Evolutionary conservation across 305 asterid genomes (phyloP).

Genomic region (Fraxinus nigra): DNA sequence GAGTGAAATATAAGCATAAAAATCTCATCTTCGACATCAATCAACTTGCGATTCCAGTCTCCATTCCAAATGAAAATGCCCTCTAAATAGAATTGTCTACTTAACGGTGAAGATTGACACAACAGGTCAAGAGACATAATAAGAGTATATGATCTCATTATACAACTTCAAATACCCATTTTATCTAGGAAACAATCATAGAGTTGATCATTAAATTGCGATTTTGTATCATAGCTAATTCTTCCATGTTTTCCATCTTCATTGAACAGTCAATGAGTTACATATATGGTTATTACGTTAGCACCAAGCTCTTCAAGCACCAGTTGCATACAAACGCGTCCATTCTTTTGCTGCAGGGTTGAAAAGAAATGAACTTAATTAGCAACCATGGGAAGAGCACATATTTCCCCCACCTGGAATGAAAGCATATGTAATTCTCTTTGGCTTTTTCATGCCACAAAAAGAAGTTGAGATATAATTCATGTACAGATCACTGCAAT

Average conservation of each 20-base stretch:
- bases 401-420: not conserved
- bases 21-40: not conserved
- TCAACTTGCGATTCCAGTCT: not conserved
- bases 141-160: conserved; percentile 24
- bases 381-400: not conserved
- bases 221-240: not conserved
- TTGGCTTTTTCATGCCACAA: not conserved
- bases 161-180: conserved; percentile 20
- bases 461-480: not conserved
- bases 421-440: not conserved
- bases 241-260: conserved; percentile 25
- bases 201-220: not conserved
- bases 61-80: not conserved
- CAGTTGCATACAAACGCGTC: conserved; percentile 67
- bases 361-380: not conserved
- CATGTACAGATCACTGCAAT: not conserved
- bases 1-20: not conserved
- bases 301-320: conserved; percentile 36
- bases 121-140: conserved; percentile 8
- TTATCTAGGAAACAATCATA: conserved; percentile 22
- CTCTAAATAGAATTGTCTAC: not conserved
- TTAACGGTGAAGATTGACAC: not conserved
- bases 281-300: conserved; percentile 30
- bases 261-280: conserved; percentile 28
- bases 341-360: conserved; percentile 61